Conservation (phyloP, 148 eudicot genomes). For the Bassia scoparia region DNA sequence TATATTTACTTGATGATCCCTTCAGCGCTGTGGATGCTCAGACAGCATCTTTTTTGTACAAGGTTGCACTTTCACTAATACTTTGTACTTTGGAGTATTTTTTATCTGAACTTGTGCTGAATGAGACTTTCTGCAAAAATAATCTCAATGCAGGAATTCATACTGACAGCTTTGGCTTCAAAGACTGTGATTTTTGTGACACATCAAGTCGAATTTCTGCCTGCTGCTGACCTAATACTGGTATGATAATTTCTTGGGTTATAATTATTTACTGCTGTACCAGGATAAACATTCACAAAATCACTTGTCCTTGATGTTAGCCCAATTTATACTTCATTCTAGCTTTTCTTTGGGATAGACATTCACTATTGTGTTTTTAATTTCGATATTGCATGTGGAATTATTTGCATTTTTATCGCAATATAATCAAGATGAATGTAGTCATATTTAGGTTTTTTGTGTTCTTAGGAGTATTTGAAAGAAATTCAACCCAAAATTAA, state of each 20-base stretch:
- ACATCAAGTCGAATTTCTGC: constrained; percentile 95
- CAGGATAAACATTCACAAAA: not conserved
- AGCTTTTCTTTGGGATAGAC: not conserved
- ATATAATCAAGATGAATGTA: not conserved
- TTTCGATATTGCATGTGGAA: not conserved
- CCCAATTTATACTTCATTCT: not conserved
- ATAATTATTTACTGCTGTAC: constrained; percentile 2
- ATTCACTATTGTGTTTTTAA: not conserved
- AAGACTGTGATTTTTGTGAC: constrained; percentile 89
- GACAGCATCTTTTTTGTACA: constrained; percentile 77
- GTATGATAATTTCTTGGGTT: constrained; percentile 35
- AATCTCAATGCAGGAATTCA: constrained; percentile 62
- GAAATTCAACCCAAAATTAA: not conserved
- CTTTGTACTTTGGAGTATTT: not conserved
- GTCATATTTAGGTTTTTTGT: not conserved
- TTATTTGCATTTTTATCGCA: not conserved
- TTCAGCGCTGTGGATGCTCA: constrained; percentile 99
- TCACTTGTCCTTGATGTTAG: not conserved
- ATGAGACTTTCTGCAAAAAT: constrained; percentile 26
- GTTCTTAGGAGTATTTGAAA: not conserved
- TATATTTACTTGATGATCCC: constrained; percentile 96
- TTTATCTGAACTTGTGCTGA: constrained; percentile 10
- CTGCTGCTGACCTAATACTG: constrained; percentile 85
- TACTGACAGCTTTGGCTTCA: constrained; percentile 62
- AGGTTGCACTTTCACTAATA: constrained; percentile 40